Base-by-base conservation (phyloP, 179 eudicot species). In the Drosera spatulata region DNA sequence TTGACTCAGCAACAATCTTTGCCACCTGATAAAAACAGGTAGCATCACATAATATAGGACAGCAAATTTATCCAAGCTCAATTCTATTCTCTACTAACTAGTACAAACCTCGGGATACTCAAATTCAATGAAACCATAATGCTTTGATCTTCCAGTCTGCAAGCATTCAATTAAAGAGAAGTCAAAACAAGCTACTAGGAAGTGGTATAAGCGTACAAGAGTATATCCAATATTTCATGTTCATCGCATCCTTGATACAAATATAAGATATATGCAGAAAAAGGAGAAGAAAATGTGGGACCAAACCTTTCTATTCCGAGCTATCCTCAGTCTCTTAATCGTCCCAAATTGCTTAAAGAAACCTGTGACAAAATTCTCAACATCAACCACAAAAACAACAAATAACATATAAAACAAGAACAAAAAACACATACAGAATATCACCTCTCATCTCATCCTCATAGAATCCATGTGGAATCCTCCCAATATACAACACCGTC, bases 361-460 rank as follows among this genome's bases (percentile, higher is more conserved):
- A 41, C 76, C 97, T 91, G 77, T 55, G 72, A 59, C 66, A 55
- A 8, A 39, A 14, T 14, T 15, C 49, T 7, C 52, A 6, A 12
- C 7, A 11, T 2, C 39, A 13, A 54, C 10, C 14, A 44, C 52
- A 44, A 13, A 13, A 15, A 9, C 41, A 53, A 39, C 13, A 10
- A 59, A 45, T 38, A 15, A 53, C 6, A 13, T 33, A 0, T 6
- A n/a, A 41, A 2, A 41, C 22, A 47, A 7, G 15, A 0, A 46
- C 7, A 50, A 37, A 40, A 51, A 22, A 9, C 37, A 50, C 61
- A 7, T 4, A 50, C 3, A 33, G 62, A 4, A 4, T 7, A 53
- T 66, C 41, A 90, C 97, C 95, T 76, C 73, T 82, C 93, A 87
- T 87, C 71, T 90, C 93, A 46, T 83, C 81, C 82, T 90, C 97